Conservation (phyloP, 1,284 basidiomycete genomes). For the Boletellus deceptivus region DNA sequence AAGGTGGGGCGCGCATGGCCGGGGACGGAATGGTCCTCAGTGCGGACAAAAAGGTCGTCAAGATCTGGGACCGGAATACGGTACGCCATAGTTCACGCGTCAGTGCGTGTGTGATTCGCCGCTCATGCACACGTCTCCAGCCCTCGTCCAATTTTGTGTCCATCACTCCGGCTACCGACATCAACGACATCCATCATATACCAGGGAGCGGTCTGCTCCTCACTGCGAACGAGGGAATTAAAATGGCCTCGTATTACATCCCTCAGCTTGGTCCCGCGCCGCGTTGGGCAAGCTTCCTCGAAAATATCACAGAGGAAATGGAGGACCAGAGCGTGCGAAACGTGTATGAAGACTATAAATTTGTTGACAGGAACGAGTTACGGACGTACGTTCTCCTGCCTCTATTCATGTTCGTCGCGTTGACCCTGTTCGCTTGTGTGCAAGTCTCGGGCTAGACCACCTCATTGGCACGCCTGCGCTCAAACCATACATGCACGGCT, state of each 20-base stretch:
- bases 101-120: neutral
- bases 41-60: constrained; percentile 92
- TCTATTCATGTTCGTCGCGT: neutral
- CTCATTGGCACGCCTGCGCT: constrained; percentile 92
- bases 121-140: constrained; percentile 38
- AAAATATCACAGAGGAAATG: constrained; percentile 97
- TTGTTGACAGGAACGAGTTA: constrained; percentile 87
- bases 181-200: constrained; percentile 88
- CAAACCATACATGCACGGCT: constrained; percentile 99
- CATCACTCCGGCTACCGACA: constrained; percentile 84
- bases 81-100: constrained; percentile 44
- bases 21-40: constrained; percentile 87
- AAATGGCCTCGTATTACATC: constrained; percentile 90
- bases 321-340: constrained; percentile 80
- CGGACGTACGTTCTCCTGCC: constrained; percentile 57
- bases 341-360: constrained; percentile 97
- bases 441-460: constrained; percentile 87
- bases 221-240: constrained; percentile 90
- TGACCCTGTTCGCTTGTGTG: constrained; percentile 11
- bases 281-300: constrained; percentile 95
- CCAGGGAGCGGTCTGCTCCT: constrained; percentile 84
- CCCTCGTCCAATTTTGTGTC: constrained; percentile 89
- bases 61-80: constrained; percentile 88
- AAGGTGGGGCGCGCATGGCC: constrained; percentile 78
- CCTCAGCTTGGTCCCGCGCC: constrained; percentile 97